Evolutionary conservation across 2,329 filamentous ascomycete genomes (phyloP), one percentile per base, ranked within the genome.

Genomic region (Fusarium redolens): DNA sequence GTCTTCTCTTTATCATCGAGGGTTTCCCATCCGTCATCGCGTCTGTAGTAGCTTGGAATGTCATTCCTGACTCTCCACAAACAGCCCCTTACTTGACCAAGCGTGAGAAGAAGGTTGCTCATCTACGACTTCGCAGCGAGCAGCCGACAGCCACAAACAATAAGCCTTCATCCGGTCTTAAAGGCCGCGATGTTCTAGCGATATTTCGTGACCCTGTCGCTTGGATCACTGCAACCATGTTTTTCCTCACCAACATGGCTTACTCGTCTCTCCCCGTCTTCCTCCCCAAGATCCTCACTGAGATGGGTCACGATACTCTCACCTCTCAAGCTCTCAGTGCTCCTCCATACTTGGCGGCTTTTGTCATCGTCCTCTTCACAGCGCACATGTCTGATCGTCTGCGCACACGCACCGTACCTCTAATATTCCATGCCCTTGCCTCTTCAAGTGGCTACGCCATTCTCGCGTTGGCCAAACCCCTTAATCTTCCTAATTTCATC

Each of bases 201-300:
- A 78, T 83, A 18, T 75, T 83, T 55, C 52, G 68, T 38, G 81
- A 82, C 65, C 81, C 81, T 52, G 72, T 81, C 61, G 78, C 80
- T 44, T 96, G 93, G 83, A 85, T 96, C 45, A 93, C 93, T 8
- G 92, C 94, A 2, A 82, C 89, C 75, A 97, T 97, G 89, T 93
- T 97, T 85, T 95, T 97, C 85, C 90, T 92, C 81, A 91, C 92
- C 78, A 97, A 97, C 82, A 92, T 97, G 80, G 92, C 94, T 17
- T 97, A 97, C 84, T 91, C 91, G 78, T 96, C 93, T 28, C 90
- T 97, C 79, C 95, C 95, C 5, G 93, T 96, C 54, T 97, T 97
- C 79, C 87, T 97, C 5, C 94, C 94, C 40, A 94, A 92, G 30
- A 94, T 97, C 70, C 87, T 97, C 51, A 85, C 86, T 67, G 89